phyloP scores from a whole-genome alignment of 371 early-diverging fungal species.

The Mortierella sp. region DNA sequence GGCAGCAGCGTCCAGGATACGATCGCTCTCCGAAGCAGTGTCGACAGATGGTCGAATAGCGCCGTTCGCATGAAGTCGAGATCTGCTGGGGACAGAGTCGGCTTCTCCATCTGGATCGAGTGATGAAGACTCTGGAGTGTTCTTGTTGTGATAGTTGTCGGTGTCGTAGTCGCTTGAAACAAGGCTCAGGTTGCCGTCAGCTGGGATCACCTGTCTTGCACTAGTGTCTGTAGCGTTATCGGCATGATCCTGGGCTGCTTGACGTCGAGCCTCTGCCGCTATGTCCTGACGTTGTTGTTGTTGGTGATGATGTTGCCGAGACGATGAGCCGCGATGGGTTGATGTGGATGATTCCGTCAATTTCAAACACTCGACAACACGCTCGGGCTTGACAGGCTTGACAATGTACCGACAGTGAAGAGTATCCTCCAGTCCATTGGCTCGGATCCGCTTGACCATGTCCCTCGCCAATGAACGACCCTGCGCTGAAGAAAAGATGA shows the following conservation, averaged over 20 bases:
- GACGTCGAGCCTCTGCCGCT: not conserved
- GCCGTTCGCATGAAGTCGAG: not conserved
- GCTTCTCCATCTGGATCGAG: conserved; percentile 7
- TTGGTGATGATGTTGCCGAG: not conserved
- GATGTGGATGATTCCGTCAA: conserved; percentile 19
- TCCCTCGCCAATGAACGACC: conserved; percentile 39
- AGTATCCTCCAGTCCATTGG: conserved; percentile 35
- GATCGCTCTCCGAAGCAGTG: not conserved
- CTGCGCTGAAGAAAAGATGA: conserved; percentile 44
- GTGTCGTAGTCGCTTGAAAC: conserved; percentile 29
- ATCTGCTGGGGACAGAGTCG: conserved; percentile 1
- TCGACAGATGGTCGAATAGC: not conserved
- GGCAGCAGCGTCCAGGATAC: not conserved
- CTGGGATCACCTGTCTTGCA: conserved; percentile 16
- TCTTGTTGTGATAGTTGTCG: conserved; percentile 35
- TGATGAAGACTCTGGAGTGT: conserved; percentile 25
- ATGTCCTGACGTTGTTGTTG: not conserved
- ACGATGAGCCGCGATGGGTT: conserved; percentile 2
- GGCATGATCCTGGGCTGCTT: not conserved
- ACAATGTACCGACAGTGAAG: conserved; percentile 44
- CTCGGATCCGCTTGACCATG: conserved; percentile 33
- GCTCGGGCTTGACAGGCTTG: conserved; percentile 43
- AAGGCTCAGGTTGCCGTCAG: conserved; percentile 13
- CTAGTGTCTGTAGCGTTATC: not conserved
- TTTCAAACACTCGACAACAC: conserved; percentile 41